phyloP scores from a whole-genome alignment of 1,284 basidiomycete genomes.

The Ustilago vetiveriae region DNA sequence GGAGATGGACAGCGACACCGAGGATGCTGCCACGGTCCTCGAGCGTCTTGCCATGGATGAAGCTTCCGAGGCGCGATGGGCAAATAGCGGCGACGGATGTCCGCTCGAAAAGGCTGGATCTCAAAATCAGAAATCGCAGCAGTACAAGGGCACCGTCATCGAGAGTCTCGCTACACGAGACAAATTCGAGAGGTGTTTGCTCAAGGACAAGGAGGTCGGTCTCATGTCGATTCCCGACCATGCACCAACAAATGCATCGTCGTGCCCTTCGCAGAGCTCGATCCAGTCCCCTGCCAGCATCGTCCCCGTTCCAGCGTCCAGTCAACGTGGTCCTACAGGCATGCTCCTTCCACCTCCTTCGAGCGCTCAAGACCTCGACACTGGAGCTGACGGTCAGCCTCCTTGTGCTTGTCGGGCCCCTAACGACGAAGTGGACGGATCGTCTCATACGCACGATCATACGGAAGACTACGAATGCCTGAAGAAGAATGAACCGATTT shows the following conservation, averaged over 20 bases:
- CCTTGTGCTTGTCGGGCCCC: constrained; percentile 29
- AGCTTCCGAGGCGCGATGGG: constrained; percentile 12
- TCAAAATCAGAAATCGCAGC: constrained; percentile 25
- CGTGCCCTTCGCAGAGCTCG: constrained; percentile 1
- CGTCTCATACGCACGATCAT: constrained; percentile 7
- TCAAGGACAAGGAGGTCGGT: constrained; percentile 23
- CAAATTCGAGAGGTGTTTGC: constrained; percentile 36
- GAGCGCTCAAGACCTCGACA: constrained; percentile 10
- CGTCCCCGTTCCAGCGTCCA: constrained; percentile 3
- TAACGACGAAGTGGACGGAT: constrained; percentile 9
- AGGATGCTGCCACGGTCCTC: constrained; percentile 62
- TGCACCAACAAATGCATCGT: background rate
- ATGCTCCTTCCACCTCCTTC: constrained; percentile 29
- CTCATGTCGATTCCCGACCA: constrained; percentile 15
- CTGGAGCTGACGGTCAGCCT: constrained; percentile 7
- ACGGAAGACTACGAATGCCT: constrained; percentile 20
- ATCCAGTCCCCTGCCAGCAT: constrained; percentile 6
- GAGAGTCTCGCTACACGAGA: constrained; percentile 14
- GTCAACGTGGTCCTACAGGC: constrained; percentile 5
- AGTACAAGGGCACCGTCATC: constrained; percentile 27
- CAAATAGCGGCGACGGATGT: constrained; percentile 6
- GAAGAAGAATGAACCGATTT: constrained; percentile 22
- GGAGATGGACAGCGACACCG: constrained; percentile 61
- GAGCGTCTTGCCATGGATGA: constrained; percentile 61
- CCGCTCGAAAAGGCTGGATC: constrained; percentile 9